Evolutionary conservation across 352 stramenopile genomes (phyloP), one percentile per base, ranked within the genome.

Genomic region (Phytophthora citricola): DNA sequence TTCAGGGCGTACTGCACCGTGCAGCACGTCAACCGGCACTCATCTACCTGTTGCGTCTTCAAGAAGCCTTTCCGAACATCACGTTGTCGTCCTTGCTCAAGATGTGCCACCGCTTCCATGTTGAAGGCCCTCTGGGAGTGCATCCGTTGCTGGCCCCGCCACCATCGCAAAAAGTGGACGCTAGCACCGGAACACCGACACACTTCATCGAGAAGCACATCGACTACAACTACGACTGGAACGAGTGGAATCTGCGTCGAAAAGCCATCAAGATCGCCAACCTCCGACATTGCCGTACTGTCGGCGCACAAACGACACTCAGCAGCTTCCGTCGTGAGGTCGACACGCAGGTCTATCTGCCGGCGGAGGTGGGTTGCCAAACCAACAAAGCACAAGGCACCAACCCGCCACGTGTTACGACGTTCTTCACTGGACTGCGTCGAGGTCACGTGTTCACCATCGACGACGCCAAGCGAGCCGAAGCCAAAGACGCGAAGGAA

Each of bases 161-260:
- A 11, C 49, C 71, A 15, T 75, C 75, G 2, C 82, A 86, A 38
- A 96, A 94, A 72, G 76, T 92, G 6, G 92, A 98, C 66, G 91
- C 87, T 17, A 86, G 79, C 50, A 98, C 92, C 31, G 80, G 86
- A 58, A 98, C 94, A 29, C 95, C 94, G 6, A 81, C 83, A 22
- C 94, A 98, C 71, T 98, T 98, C 76, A 54, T 96, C 5, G 90
- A 98, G 50, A 97, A 94, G 71, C 71, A 91, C 63, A 90, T 98
- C 15, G 93, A 98, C 77, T 83, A 83, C 60, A 85, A 87, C 43
- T 98, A 98, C 74, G 87, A 97, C 50, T 98, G 93, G 92, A 98
- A 98, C 77, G 93, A 98, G 70, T 98, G 95, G 95, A 91, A 82
- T 51, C 75, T 98, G 44, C 82, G 94, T 12, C 85, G 91, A 39